These are phyloP conservation scores for Tolypocladium paradoxum DNA, from an alignment of 2,329 filamentous ascomycete species.

Conservation along the genomic window DNA sequence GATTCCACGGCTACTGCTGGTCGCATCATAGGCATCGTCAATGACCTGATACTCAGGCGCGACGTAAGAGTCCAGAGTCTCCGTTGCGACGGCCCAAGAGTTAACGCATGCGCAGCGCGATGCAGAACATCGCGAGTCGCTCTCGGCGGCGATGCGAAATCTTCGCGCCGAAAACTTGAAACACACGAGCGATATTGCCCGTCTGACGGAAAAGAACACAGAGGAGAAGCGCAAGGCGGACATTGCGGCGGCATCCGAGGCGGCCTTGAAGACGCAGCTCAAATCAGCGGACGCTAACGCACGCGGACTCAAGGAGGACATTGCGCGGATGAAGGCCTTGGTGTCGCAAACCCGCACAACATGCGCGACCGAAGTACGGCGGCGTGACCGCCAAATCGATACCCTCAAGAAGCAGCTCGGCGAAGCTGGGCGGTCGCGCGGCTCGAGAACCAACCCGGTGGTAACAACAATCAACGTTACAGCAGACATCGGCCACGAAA, in stretches of 20 bases:
- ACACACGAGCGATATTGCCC: constrained; percentile 57
- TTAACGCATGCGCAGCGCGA: constrained; percentile 52
- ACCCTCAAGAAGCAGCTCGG: constrained; percentile 77
- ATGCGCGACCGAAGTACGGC: constrained; percentile 83
- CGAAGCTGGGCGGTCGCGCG: constrained; percentile 54
- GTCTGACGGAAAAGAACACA: constrained; percentile 40
- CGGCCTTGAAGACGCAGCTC: constrained; percentile 57
- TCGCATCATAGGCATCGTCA: constrained; percentile 82
- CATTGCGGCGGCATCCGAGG: constrained; percentile 57
- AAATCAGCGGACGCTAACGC: constrained; percentile 63
- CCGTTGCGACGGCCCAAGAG: neutral
- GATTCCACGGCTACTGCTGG: constrained; percentile 57
- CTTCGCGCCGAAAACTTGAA: constrained; percentile 67
- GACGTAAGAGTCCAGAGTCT: constrained; percentile 47
- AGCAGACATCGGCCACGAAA: constrained; percentile 40
- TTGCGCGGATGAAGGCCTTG: constrained; percentile 64
- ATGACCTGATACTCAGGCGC: constrained; percentile 81
- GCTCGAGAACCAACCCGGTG: constrained; percentile 41
- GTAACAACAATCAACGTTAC: constrained; percentile 48
- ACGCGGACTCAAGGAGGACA: constrained; percentile 73
- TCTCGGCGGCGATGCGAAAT: constrained; percentile 66
- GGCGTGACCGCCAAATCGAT: constrained; percentile 81
- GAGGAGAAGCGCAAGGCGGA: constrained; percentile 46
- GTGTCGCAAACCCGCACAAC: constrained; percentile 76
- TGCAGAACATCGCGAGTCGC: constrained; percentile 74